Percentiles rank a stretch among this genome's conserved stretches.
These are phyloP conservation scores for Suillus plorans DNA, from an alignment of 768 basidiomycete genomes.

Conservation along the genomic window DNA sequence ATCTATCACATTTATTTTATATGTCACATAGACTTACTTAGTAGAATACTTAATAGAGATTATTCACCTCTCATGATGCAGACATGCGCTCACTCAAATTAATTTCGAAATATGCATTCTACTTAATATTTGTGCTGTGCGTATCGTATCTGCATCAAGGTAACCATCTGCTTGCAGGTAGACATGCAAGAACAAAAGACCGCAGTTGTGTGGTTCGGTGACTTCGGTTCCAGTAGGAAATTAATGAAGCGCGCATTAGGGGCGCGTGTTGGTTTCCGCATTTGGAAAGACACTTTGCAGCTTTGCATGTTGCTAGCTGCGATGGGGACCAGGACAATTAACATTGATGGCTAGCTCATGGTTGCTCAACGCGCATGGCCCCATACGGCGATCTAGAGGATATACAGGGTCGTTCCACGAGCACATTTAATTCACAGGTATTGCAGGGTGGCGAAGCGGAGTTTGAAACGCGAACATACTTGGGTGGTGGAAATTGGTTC, in stretches of 20 bases:
- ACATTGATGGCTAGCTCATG: background rate
- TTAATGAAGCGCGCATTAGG: background rate
- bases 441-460: conserved; percentile 18
- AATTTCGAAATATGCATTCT: background rate
- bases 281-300: background rate
- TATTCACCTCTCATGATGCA: background rate
- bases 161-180: background rate
- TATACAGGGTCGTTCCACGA: background rate
- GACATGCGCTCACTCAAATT: too few relatives aligned
- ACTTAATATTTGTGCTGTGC: background rate
- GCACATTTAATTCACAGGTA: background rate
- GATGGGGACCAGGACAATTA: background rate
- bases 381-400: background rate
- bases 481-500: conserved; percentile 12
- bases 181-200: background rate
- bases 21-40: conserved; percentile 3
- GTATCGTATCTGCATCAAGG: background rate
- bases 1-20: background rate
- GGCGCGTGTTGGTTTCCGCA: background rate
- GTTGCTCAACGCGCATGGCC: background rate
- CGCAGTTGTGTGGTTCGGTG: background rate
- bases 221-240: background rate
- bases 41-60: background rate
- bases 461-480: conserved; percentile 20
- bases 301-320: background rate